Evolutionary conservation across 2,329 filamentous ascomycete species (phyloP).

Genomic region (Clonostachys sp.): DNA sequence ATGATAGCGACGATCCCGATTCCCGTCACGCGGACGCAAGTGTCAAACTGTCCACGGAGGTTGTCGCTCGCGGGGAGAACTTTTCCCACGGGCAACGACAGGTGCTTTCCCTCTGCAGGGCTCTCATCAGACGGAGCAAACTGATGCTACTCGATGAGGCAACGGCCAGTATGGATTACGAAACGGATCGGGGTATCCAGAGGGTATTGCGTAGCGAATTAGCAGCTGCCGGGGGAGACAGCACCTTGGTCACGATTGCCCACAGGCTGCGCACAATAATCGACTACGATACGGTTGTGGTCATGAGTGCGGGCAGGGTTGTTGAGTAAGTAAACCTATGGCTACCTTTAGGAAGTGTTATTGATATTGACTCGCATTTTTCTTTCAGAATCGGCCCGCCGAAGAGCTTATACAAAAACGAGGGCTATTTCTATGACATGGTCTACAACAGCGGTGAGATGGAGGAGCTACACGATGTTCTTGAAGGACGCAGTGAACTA

Average conservation of each 20-base stretch:
- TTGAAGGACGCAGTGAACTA: constrained; percentile 11
- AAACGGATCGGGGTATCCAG: constrained; percentile 52
- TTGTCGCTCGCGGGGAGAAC: constrained; percentile 49
- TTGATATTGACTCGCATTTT: background rate
- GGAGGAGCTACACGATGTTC: constrained; percentile 33
- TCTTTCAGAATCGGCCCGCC: constrained; percentile 37
- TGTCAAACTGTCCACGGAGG: constrained; percentile 35
- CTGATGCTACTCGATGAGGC: constrained; percentile 55
- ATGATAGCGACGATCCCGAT: background rate
- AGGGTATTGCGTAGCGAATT: constrained; percentile 39
- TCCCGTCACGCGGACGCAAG: constrained; percentile 1
- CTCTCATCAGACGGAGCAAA: constrained; percentile 48
- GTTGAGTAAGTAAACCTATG: constrained; percentile 36
- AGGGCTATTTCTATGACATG: constrained; percentile 49
- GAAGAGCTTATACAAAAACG: constrained; percentile 34
- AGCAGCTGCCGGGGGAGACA: constrained; percentile 24
- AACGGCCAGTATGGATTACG: constrained; percentile 55
- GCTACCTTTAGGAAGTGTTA: background rate
- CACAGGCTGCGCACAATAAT: constrained; percentile 54
- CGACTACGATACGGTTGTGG: constrained; percentile 54
- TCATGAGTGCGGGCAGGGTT: constrained; percentile 49
- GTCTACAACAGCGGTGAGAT: constrained; percentile 49
- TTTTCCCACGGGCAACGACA: constrained; percentile 54
- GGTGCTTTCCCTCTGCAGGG: constrained; percentile 52
- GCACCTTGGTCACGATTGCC: constrained; percentile 54